phyloP scores from a whole-genome alignment of 805 yeast species.

The Ogataea ramenticola region DNA sequence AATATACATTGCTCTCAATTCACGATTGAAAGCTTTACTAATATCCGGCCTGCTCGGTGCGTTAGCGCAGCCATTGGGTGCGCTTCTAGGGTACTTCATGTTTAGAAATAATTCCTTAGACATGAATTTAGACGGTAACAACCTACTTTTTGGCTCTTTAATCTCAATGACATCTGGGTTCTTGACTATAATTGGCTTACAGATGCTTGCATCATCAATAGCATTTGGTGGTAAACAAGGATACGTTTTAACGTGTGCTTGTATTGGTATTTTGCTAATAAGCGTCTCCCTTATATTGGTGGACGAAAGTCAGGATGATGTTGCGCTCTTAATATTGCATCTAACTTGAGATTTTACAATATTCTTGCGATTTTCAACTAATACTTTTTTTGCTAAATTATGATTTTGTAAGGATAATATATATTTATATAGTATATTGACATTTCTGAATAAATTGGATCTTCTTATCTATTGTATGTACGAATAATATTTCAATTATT shows the following conservation, averaged over 20 bases:
- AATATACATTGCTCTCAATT: slow-evolving; percentile 65
- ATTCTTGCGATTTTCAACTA: too few relatives aligned
- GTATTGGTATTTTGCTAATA: not conserved
- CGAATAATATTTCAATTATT: too few relatives aligned
- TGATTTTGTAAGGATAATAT: too few relatives aligned
- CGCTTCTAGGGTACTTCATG: slow-evolving; percentile 56
- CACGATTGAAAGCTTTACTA: slow-evolving; percentile 53
- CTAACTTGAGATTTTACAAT: too few relatives aligned
- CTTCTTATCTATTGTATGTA: too few relatives aligned
- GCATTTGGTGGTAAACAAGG: slow-evolving; percentile 70
- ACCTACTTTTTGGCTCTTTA: slow-evolving; percentile 51
- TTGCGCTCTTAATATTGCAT: too few relatives aligned
- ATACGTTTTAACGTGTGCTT: slow-evolving; percentile 41
- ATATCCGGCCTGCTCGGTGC: slow-evolving; percentile 72
- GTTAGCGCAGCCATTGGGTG: slow-evolving; percentile 85
- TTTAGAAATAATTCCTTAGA: slow-evolving; percentile 30
- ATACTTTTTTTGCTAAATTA: too few relatives aligned
- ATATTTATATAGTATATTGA: too few relatives aligned
- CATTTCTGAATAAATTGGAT: too few relatives aligned
- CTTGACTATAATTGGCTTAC: slow-evolving; percentile 69
- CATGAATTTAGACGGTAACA: slow-evolving; percentile 27
- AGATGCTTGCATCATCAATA: slow-evolving; percentile 80
- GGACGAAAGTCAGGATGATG: too few relatives aligned
- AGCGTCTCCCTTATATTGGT: not conserved
- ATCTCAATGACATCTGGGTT: slow-evolving; percentile 80